These are phyloP conservation scores for Parachaetomium inaequale DNA, from an alignment of 495 filamentous ascomycete species.

Conservation along the genomic window DNA sequence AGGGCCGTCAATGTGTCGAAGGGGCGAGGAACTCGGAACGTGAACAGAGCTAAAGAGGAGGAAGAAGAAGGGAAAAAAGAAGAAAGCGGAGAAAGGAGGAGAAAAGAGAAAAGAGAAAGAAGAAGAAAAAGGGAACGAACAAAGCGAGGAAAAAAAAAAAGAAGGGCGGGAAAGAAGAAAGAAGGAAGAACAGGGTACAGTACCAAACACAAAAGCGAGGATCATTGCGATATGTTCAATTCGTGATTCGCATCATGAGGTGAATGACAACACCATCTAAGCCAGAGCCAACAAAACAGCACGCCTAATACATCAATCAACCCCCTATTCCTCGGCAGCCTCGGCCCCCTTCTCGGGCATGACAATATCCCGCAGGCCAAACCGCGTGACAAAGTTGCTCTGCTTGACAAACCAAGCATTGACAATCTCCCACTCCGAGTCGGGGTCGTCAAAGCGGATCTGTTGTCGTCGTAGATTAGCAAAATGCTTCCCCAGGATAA, in stretches of 20 bases:
- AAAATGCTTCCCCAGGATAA: background rate
- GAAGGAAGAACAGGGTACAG: too few species aligned
- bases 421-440: slow-evolving; percentile 60
- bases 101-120: too few species aligned
- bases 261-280: slow-evolving; percentile 1
- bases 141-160: too few species aligned
- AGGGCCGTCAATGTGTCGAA: too few species aligned
- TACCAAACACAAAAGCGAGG: background rate
- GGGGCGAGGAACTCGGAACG: too few species aligned
- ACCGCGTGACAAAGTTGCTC: slow-evolving; percentile 58
- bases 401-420: slow-evolving; percentile 76
- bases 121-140: too few species aligned
- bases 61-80: too few species aligned
- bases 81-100: too few species aligned
- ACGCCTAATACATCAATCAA: background rate
- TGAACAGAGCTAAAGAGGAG: too few species aligned
- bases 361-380: slow-evolving; percentile 46
- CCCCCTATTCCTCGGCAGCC: background rate
- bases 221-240: background rate
- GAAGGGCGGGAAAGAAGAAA: too few species aligned
- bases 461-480: slow-evolving; percentile 18
- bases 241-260: slow-evolving; percentile 2
- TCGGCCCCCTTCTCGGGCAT: slow-evolving; percentile 32
- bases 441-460: slow-evolving; percentile 56
- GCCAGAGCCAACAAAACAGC: background rate